Base-by-base conservation (phyloP, 306 rosid species). In the Canavalia ensiformis region DNA sequence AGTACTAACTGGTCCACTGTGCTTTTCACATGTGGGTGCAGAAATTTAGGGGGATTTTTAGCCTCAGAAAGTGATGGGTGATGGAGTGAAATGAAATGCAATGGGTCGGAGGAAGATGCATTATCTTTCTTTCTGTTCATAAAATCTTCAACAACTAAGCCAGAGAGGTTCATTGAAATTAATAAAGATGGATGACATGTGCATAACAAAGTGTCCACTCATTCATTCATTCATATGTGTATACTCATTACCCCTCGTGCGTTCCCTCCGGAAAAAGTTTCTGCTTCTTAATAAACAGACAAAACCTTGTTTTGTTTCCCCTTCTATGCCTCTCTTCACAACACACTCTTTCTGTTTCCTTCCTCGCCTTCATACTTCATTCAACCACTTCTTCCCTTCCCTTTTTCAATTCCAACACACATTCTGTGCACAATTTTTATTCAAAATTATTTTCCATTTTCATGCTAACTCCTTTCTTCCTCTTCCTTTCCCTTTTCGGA, bases 1-100 rank as follows among this genome's bases (percentile, higher is more conserved):
- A 25, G 77, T 80, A 59, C 72, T 30, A 18, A n/a, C 30, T 71
- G 64, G 67, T 80, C 78, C 83, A 59, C 64, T 46, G 2, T 80
- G 45, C 31, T 25, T 47, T 80, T 50, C 46, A 79, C 46, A 60
- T 70, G 77, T 79, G 71, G 71, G 72, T 70, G 72, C 76, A 56
- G 33, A 69, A 67, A 6, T 37, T 42, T 10, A 56, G 50, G 34
- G 51, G 5, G 46, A 34, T 33, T 42, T 68, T 68, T 18, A 68
- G 42, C 75, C 47, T 47, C 39, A 31, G 52, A 66, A 66, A 66
- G 34, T 66, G 35, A 66, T 41, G 71, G 3, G 6, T 65, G 11
- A 37, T 35, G 30, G 4, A 33, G 3, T 31, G 6, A 8, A 56
- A 8, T 1, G 3, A 62, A 62, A 34, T 33, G 44, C 67, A 60